phyloP scores from a whole-genome alignment of 495 filamentous ascomycete genomes.

The Talaromyces wortmannii region DNA sequence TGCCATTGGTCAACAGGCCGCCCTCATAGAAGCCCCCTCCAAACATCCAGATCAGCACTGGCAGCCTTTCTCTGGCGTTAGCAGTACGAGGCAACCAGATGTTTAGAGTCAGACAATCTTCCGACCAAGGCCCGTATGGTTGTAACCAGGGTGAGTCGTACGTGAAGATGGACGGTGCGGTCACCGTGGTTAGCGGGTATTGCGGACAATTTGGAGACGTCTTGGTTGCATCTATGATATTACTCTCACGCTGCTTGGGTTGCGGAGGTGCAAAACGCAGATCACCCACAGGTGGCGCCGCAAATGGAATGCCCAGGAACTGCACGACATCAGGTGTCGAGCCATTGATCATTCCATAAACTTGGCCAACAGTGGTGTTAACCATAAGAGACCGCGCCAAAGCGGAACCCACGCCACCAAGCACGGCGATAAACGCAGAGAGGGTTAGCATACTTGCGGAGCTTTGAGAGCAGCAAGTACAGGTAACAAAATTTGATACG shows the following conservation, averaged over 20 bases:
- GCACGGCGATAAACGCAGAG: too few species aligned
- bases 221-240: slow-evolving; percentile 7
- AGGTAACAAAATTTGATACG: too few species aligned
- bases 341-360: slow-evolving; percentile 36
- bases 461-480: too few species aligned
- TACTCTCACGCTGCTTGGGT: not conserved
- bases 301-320: slow-evolving; percentile 45
- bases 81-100: not conserved
- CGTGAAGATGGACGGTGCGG: slow-evolving; percentile 2
- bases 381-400: not conserved
- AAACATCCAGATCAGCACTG: too few species aligned
- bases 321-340: slow-evolving; percentile 30
- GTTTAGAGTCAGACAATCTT: slow-evolving; percentile 43
- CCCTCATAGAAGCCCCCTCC: too few species aligned
- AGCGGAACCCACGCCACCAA: too few species aligned
- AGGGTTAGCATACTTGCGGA: too few species aligned
- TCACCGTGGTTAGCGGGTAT: slow-evolving; percentile 5
- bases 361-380: slow-evolving; percentile 14
- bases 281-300: slow-evolving; percentile 33
- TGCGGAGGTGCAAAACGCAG: slow-evolving; percentile 38
- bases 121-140: slow-evolving; percentile 8
- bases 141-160: not conserved
- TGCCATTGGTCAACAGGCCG: too few species aligned
- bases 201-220: slow-evolving; percentile 13
- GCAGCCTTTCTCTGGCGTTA: too few species aligned